Conservation (phyloP, 768 basidiomycete genomes). For the Mycena metata region DNA sequence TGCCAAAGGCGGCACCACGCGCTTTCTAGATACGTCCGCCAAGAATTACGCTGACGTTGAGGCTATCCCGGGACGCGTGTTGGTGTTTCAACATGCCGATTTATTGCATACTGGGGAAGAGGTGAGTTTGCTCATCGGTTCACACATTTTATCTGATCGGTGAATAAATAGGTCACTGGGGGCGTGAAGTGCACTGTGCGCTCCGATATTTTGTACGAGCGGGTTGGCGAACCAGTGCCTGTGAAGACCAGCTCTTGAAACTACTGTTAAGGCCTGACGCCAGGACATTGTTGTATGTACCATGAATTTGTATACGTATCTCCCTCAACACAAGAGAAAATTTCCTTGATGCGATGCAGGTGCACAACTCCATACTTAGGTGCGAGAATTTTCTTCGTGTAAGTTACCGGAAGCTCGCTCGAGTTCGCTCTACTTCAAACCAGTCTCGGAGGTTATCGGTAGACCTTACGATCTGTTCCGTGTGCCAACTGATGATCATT, state of each 20-base stretch:
- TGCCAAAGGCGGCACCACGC: constrained; percentile 31
- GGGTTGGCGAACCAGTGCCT: constrained; percentile 14
- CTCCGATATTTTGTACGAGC: constrained; percentile 32
- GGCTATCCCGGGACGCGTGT: constrained; percentile 29
- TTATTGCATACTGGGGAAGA: constrained; percentile 34
- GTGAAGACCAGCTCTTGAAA: constrained; percentile 4
- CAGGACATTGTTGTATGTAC: too few species aligned
- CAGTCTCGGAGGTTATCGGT: too few species aligned
- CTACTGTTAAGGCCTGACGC: too few species aligned
- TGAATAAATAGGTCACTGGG: constrained; percentile 10
- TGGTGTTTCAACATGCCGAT: constrained; percentile 31
- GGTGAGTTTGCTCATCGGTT: neutral
- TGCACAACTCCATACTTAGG: too few species aligned
- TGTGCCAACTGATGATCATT: too few species aligned
- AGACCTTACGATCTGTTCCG: too few species aligned
- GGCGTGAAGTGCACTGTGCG: constrained; percentile 30
- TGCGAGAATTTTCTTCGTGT: too few species aligned
- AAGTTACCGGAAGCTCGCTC: too few species aligned
- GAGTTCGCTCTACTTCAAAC: too few species aligned
- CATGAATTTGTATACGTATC: too few species aligned
- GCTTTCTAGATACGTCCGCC: neutral
- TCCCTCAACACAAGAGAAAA: too few species aligned
- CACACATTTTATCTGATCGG: neutral
- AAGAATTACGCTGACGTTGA: constrained; percentile 29
- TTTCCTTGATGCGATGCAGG: too few species aligned